Evolutionary conservation across 1,284 basidiomycete species (phyloP).

Genomic region (Hortiboletus rubellus): DNA sequence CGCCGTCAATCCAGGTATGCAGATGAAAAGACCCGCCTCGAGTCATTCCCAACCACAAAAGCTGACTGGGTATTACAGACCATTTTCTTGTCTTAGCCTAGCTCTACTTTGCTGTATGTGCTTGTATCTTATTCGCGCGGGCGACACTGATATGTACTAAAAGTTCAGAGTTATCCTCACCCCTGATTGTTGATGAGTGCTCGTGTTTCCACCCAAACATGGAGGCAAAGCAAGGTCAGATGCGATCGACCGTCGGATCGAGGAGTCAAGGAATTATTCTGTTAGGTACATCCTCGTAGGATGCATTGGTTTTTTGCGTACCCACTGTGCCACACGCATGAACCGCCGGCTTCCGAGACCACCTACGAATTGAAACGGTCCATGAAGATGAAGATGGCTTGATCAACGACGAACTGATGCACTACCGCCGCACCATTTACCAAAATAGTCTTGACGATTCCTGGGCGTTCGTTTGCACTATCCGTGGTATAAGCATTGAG

Average conservation of each 20-base stretch:
- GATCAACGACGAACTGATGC: neutral
- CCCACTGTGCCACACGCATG: neutral
- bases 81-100: neutral
- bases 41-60: neutral
- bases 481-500: neutral
- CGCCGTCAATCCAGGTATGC: neutral
- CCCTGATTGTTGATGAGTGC: neutral
- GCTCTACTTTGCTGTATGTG: neutral
- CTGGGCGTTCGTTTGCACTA: conserved; percentile 2
- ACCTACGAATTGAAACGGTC: conserved; percentile 1
- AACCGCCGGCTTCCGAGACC: neutral
- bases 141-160: neutral
- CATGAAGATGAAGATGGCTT: conserved; percentile 7
- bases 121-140: neutral
- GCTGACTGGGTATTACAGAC: neutral
- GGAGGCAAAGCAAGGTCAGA: neutral
- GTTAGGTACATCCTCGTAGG: neutral
- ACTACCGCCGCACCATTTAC: neutral
- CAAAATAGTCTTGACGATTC: neutral
- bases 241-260: conserved; percentile 6
- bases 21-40: neutral
- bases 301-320: neutral
- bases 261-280: conserved; percentile 8
- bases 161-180: neutral
- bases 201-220: neutral